phyloP scores from a whole-genome alignment of 208 protist genomes.

The Crithidia fasciculata region DNA sequence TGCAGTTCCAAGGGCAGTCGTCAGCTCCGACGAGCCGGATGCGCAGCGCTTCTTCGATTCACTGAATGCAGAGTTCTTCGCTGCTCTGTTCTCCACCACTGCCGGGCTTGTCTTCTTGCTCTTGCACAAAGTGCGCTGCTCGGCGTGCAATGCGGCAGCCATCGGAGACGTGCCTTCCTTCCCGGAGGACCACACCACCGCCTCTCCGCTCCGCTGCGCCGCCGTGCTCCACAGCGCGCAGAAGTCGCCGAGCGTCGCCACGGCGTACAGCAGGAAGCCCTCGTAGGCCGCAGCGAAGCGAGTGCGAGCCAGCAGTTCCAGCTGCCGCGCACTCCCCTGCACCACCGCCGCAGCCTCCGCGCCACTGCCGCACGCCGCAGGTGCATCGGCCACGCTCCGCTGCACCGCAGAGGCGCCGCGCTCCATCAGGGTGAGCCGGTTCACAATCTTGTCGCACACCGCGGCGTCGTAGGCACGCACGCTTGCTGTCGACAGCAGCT shows the following conservation, averaged over 20 bases:
- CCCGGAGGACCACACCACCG: slow-evolving; percentile 13
- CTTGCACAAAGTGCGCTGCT: background rate
- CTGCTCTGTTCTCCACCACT: background rate
- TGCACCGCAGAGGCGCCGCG: background rate
- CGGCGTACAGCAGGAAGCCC: slow-evolving; percentile 17
- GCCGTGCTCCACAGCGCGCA: slow-evolving; percentile 12
- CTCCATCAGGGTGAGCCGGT: slow-evolving; percentile 13
- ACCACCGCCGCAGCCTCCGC: background rate
- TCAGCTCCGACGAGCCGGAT: background rate
- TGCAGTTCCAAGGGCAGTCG: background rate
- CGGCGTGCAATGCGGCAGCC: slow-evolving; percentile 1
- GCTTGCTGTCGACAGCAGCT: slow-evolving; percentile 10
- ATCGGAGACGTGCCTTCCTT: background rate
- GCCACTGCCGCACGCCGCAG: background rate
- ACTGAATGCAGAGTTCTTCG: background rate
- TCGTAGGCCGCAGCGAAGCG: slow-evolving; percentile 11
- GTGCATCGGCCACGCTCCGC: background rate
- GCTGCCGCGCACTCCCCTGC: slow-evolving; percentile 12
- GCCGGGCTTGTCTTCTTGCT: background rate
- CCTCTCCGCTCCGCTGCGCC: slow-evolving; percentile 6
- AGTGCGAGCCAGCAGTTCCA: slow-evolving; percentile 10
- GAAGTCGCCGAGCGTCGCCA: slow-evolving; percentile 15
- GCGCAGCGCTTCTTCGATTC: background rate
- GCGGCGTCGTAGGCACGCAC: slow-evolving; percentile 13
- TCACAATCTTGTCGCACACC: slow-evolving; percentile 9